Evolutionary conservation across 1,139 yeast species (phyloP), one percentile per base, ranked within the genome.

Genomic region (Saccharomyces hybrid): DNA sequence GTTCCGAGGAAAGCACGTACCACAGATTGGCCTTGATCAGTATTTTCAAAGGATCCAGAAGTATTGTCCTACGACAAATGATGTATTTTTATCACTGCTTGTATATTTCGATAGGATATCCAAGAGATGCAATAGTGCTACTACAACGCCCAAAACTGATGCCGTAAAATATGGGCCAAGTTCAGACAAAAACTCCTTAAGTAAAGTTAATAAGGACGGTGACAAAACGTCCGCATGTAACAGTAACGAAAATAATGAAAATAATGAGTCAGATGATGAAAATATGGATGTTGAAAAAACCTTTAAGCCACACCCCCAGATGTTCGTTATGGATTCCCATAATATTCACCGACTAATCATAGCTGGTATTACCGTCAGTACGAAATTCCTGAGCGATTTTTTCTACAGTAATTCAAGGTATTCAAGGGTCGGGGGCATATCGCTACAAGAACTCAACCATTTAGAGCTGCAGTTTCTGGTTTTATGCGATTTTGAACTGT

Each of bases 1-100:
- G 50, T 93, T 93, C 69, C 97, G 90, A 69, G 99, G 99, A 19
- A 83, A 96, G 53, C 95, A 93, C 68, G 84, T 93, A 14, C 99
- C 99, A 1, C 97, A 96, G 11, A 93, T 93, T 54, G 83, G 93
- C 8, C 78, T 95, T 51, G 91, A 90, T 66, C 95, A 96, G 16
- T 93, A 93, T 70, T 77, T 93, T 57, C 81, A 90, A 46, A 82
- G 99, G 65, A 95, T 93, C 31, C 80, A 93, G 67, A 93, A 91
- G 71, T 95, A 93, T 72, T 93, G 99, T 71, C 99, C 99, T 0
- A 95, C 95, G 16, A 91, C 99, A 1, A 93, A 93, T 71, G 99
- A 95, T 68, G 98, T 95, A 32, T 93, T 91, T 70, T 76, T 93
- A 52, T 85, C 96, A 38, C 74, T 95, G 53, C 75, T 93, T 62